These are phyloP conservation scores for Saccharomyces hybrid DNA, from an alignment of 1,139 yeast species.

Conservation along the genomic window DNA sequence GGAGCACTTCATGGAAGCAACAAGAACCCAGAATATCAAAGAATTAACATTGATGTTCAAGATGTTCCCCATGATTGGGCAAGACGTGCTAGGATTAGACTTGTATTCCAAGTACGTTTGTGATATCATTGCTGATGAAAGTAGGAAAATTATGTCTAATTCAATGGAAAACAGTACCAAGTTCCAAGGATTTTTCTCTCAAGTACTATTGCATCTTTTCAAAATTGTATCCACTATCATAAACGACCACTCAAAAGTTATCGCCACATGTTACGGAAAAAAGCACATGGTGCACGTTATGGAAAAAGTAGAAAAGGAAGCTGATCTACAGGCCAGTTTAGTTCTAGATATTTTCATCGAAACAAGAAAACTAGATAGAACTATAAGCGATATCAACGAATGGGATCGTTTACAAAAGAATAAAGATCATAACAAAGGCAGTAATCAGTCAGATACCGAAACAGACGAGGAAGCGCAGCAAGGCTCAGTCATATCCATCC, in stretches of 20 bases:
- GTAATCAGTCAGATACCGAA: background rate
- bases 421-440: background rate
- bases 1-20: constrained; percentile 61
- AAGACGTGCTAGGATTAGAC: constrained; percentile 62
- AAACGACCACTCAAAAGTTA: constrained; percentile 77
- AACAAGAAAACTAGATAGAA: constrained; percentile 45
- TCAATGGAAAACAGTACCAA: constrained; percentile 26
- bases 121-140: constrained; percentile 71
- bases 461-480: background rate
- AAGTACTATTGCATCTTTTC: constrained; percentile 65
- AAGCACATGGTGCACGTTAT: constrained; percentile 61
- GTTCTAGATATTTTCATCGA: constrained; percentile 67
- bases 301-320: constrained; percentile 70
- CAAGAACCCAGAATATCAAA: constrained; percentile 55
- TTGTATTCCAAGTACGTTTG: constrained; percentile 83
- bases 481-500: constrained; percentile 36
- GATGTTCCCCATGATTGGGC: constrained; percentile 77
- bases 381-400: constrained; percentile 43
- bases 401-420: constrained; percentile 10
- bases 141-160: constrained; percentile 39
- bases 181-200: constrained; percentile 45
- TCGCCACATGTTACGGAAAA: constrained; percentile 61
- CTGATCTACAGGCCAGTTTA: constrained; percentile 84
- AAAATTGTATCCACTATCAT: constrained; percentile 81
- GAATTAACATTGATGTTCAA: constrained; percentile 60